Base-by-base conservation (phyloP, 495 filamentous ascomycete genomes). In the Neurospora discreta region DNA sequence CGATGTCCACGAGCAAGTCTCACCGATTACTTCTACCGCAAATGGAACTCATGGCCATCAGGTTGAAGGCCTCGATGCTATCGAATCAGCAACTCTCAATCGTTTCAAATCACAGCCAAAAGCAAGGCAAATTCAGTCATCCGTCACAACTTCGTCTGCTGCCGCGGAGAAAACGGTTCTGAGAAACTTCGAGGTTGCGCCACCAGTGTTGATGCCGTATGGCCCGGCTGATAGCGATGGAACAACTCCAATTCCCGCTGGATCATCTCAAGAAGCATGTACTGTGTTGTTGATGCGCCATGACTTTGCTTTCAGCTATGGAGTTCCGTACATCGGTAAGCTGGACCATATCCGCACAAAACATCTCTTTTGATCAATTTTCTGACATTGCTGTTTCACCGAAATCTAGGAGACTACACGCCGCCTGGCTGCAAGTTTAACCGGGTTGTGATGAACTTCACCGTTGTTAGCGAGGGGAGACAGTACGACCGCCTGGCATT, bases 401-500 rank as follows among this genome's bases (percentile, higher is more conserved):
- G 0, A 39, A 13, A 40, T 13, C 52, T 73, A 93, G 90, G 88
- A 40, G 81, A 82, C 40, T 94, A 93, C 73, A 84, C 80, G 0
- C 94, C 94, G 2, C 90, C 91, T 1, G 74, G 78, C 6, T 95
- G 91, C 79, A 77, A 84, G 8, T 97, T 94, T 82, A 95, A 95
- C 73, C 85, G 90, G 15, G 89, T 95, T 18, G 86, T 87, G 30
- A 90, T 97, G 79, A 97, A 95, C 76, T 85, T 97, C 70, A 97
- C 91, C 0, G 90, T 93, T 39, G 89, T 89, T 2, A 92, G 90
- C 4, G 80, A 83, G 71, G 93, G 94, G 0, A 83, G 87, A 3
- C 93, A 97, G 74, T 97, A 87, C 81, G 94, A 97, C 76, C 84
- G 93, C 8, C 83, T 97, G 11, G 93, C 89, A 6, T 77, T 91